phyloP scores from a whole-genome alignment of 2,329 filamentous ascomycete genomes.

The Alternaria novae-zelandiae region DNA sequence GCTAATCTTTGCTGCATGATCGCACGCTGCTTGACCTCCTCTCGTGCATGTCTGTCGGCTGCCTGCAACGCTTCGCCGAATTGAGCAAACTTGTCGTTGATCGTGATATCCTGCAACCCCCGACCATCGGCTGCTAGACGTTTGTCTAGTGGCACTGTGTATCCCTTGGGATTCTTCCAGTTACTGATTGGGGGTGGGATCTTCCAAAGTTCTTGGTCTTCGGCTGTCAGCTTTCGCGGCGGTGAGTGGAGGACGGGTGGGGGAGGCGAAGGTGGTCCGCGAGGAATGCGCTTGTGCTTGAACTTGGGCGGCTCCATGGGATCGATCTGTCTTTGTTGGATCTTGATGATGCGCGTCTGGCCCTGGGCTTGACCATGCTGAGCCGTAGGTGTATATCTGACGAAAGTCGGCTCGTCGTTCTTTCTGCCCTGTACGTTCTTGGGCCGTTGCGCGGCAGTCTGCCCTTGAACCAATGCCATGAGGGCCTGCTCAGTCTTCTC shows the following conservation, averaged over 20 bases:
- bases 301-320: conserved; percentile 98
- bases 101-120: conserved; percentile 88
- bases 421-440: conserved; percentile 89
- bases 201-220: conserved; percentile 96
- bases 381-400: conserved; percentile 92
- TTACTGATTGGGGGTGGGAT: conserved; percentile 91
- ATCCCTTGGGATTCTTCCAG: conserved; percentile 99
- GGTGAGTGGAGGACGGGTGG: conserved; percentile 95
- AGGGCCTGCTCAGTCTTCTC: conserved; percentile 89
- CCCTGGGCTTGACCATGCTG: conserved; percentile 90
- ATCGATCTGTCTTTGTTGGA: conserved; percentile 90
- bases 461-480: conserved; percentile 79
- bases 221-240: conserved; percentile 90
- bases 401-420: conserved; percentile 86
- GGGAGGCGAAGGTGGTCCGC: conserved; percentile 88
- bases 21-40: conserved; percentile 90
- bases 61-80: conserved; percentile 94
- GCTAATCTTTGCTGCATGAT: conserved; percentile 95
- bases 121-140: conserved; percentile 91
- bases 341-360: conserved; percentile 98
- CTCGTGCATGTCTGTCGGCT: conserved; percentile 90
- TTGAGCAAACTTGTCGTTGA: conserved; percentile 98
- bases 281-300: conserved; percentile 97
- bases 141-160: conserved; percentile 95
- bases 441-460: conserved; percentile 89